Base-by-base conservation (phyloP, 805 yeast species). In the Aciculoconidium aculeatum region DNA sequence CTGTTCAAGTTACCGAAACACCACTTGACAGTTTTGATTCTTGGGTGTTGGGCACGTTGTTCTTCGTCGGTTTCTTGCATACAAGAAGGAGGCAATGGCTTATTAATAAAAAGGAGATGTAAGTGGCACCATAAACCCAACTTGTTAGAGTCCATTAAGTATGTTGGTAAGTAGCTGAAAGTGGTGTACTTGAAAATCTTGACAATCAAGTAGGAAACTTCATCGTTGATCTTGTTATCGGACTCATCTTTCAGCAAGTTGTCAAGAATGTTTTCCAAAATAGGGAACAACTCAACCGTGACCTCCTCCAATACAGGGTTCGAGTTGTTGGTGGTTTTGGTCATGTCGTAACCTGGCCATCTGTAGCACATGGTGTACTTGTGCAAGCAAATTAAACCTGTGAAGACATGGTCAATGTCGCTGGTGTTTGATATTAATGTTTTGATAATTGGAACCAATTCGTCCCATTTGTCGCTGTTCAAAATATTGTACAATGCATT, bases 401-500 rank as follows among this genome's bases (percentile, higher is more conserved):
- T 53, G 42, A 50, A 51, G 6, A 64, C 58, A 38, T 61, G 65
- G 38, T 44, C 52, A 43, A 49, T 17, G 39, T 61, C 45, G 45
- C 65, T 41, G 51, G 70, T 21, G 57, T 50, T 28, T 51, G 46
- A 34, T 47, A 16, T 61, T 63, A 66, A n/a, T 40, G 34, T 47
- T 81, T 68, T 31, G 57, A 47, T 56, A 7, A 56, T 59, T 4
- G 65, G 60, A 4, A 62, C 42, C 37, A 64, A 49, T 37, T 62
- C 63, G 11, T 56, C 61, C 70, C 70, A 65, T 33, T 63, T 64
- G 13, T 72, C 76, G 19, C 60, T 53, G 31, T 58, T 54, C 35
- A 80, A 50, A 7, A 80, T 74, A 23, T 60, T 64, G 47, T 75
- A 68, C 25, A 80, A 53, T 0, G 82, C 70, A 16, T 73, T 71